These are phyloP conservation scores for Neonectria ditissima DNA, from an alignment of 2,329 filamentous ascomycete genomes.

Conservation along the genomic window DNA sequence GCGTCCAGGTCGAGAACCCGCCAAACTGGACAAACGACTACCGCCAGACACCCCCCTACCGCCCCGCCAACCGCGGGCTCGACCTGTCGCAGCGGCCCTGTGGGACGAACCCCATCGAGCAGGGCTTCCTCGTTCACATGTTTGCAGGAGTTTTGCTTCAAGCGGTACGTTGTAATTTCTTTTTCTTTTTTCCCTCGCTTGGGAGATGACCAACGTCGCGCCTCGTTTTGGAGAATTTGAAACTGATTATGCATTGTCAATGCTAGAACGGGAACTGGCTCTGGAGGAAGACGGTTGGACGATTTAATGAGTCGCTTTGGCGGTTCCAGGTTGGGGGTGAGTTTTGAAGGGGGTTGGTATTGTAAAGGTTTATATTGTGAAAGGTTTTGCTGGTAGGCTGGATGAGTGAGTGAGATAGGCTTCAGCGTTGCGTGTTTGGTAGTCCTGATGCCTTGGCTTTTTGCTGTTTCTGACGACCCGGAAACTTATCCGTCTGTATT, in stretches of 20 bases:
- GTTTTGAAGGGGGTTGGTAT: constrained; percentile 1
- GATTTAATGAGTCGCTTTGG: constrained; percentile 16
- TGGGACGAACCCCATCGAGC: constrained; percentile 13
- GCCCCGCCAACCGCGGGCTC: constrained; percentile 12
- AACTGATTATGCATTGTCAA: background rate
- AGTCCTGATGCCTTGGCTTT: background rate
- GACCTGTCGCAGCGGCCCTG: constrained; percentile 12
- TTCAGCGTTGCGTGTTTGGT: background rate
- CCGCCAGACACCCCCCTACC: constrained; percentile 23
- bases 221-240: background rate
- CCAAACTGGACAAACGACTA: constrained; percentile 22
- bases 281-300: constrained; percentile 24
- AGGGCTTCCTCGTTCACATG: constrained; percentile 21
- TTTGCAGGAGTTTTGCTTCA: constrained; percentile 21
- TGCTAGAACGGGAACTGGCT: constrained; percentile 19
- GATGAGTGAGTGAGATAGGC: background rate
- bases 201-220: background rate
- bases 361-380: no score
- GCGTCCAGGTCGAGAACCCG: constrained; percentile 14
- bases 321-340: constrained; percentile 21
- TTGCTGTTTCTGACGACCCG: background rate
- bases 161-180: constrained; percentile 4
- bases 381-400: background rate
- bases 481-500: no score
- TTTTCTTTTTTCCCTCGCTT: no score